Evolutionary conservation across 306 rosid species (phyloP).

Genomic region (Malus domestica): DNA sequence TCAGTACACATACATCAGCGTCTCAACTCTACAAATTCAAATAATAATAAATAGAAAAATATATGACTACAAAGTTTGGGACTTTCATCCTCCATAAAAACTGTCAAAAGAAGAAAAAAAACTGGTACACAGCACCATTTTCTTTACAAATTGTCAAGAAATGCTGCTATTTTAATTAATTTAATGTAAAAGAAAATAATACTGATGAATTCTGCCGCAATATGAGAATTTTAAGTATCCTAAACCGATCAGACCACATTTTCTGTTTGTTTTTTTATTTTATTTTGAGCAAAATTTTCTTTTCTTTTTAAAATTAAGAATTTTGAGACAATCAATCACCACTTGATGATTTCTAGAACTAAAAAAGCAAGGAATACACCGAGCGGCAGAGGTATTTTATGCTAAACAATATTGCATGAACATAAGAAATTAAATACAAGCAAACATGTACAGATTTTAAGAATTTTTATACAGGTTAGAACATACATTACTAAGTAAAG

Average conservation of each 20-base stretch:
- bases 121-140: background rate
- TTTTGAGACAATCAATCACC: background rate
- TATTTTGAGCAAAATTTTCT: no score
- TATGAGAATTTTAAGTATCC: no score
- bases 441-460: background rate
- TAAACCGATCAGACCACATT: background rate
- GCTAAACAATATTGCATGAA: background rate
- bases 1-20: slow-evolving; percentile 9
- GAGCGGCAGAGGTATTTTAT: background rate
- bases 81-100: background rate
- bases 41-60: background rate
- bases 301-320: background rate
- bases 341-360: background rate
- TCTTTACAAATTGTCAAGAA: background rate
- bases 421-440: background rate
- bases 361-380: background rate
- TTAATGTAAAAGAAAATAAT: background rate
- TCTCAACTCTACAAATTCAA: background rate
- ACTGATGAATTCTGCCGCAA: background rate
- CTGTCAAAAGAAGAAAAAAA: background rate
- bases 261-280: no score
- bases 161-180: no score
- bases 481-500: background rate
- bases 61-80: background rate
- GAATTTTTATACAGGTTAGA: background rate